These are phyloP conservation scores for Blastocystis sp. DNA, from an alignment of 352 stramenopile species.

Conservation along the genomic window DNA sequence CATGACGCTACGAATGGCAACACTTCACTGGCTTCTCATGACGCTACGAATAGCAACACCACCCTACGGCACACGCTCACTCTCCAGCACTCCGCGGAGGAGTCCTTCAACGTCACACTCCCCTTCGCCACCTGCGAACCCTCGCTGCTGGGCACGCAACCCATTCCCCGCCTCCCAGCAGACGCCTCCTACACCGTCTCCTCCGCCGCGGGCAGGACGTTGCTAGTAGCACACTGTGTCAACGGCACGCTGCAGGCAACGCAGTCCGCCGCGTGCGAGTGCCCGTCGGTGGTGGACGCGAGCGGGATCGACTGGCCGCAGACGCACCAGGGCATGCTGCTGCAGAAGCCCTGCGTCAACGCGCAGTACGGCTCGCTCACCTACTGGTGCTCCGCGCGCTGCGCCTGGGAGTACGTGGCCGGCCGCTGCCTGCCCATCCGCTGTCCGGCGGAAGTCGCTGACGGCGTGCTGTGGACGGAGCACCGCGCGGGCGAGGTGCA, in stretches of 20 bases:
- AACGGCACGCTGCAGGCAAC: not conserved
- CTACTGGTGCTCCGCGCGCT: slow-evolving; percentile 32
- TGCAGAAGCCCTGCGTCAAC: slow-evolving; percentile 6
- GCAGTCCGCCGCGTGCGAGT: slow-evolving; percentile 6
- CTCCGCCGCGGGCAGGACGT: not conserved
- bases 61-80: too few relatives aligned
- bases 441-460: slow-evolving; percentile 8
- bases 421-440: not conserved
- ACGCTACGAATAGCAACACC: too few relatives aligned
- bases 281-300: not conserved
- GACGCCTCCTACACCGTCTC: not conserved
- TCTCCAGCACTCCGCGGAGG: too few relatives aligned
- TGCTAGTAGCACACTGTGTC: not conserved
- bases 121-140: not conserved
- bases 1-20: too few relatives aligned
- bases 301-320: slow-evolving; percentile 26
- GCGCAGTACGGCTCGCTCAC: not conserved
- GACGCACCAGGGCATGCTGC: not conserved
- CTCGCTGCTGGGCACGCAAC: not conserved
- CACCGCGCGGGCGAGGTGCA: not conserved
- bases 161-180: not conserved
- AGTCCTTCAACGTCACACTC: not conserved
- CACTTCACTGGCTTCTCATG: too few relatives aligned
- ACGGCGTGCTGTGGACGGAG: slow-evolving; percentile 4
- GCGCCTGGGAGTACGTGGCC: not conserved